Base-by-base conservation (phyloP, 805 yeast species). In the Nakazawaea holstii region DNA sequence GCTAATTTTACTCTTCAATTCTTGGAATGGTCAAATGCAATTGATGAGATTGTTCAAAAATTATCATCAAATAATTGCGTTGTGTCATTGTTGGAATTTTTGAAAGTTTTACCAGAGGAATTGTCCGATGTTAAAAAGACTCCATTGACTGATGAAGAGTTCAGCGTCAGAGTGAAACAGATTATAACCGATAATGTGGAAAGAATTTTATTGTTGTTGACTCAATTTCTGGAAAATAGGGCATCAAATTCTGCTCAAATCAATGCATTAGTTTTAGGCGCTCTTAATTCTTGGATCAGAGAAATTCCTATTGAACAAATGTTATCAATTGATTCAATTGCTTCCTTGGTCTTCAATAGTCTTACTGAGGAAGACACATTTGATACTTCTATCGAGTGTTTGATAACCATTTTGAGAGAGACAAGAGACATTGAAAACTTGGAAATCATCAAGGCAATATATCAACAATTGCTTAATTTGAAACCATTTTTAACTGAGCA, bases 31-130 rank as follows among this genome's bases (percentile, higher is more conserved):
- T 57, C 65, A 6, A 70, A 79, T 53, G 87, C 95, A 1, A 60
- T 90, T 4, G 72, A 68, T 24, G 96, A 90, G 53, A 76, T 89
- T 48, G 77, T 86, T 13, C 52, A 71, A 4, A 60, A 66, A 15
- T 64, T 85, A 35, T 70, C 77, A 14, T 45, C 58, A 13, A 52
- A 65, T 45, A 68, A 61, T 45, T 60, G 68, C 41, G 60, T 75
- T 55, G 60, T 68, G 4, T 67, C 79, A 42, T 62, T 92, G 38
- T 69, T 95, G 48, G 95, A 87, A 59, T 90, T 92, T 58, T 74
- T 94, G 52, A 83, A 82, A 60, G 83, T 94, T 44, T 68, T 94
- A 48, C 99, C 99, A 1, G 98, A 94, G 62, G 99, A 94, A 65
- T 74, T 90, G 39, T 66, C 82, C 39, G 95, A 86, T 56, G 80